Base-by-base conservation (phyloP, 208 protist genomes). In the Trypanosoma mega region DNA sequence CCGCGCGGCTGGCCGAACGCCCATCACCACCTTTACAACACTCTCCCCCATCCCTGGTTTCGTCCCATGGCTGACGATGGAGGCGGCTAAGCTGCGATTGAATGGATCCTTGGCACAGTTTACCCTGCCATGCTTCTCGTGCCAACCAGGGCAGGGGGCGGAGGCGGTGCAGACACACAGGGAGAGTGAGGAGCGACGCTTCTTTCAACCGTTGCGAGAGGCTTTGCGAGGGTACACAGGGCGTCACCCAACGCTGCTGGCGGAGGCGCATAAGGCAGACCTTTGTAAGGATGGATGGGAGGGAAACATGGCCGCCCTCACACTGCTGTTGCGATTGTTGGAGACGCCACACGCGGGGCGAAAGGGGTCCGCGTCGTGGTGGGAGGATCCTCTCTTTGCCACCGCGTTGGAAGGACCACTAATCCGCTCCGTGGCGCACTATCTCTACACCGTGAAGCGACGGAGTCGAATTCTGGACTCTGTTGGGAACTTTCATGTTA, bases 401-500 rank as follows among this genome's bases (percentile, higher is more conserved):
- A 47, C 45, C 7, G 75, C 70, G 0, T 47, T 93, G 33, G 76
- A 92, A 48, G n/a, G 23, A 2, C 80, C 85, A 16, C 59, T 93
- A 31, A 44, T 93, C 34, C 73, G 77, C 18, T 87, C 78, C 56
- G 74, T 86, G 1, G 82, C 84, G 3, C 65, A 80, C 50, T 95
- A 95, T 59, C 69, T 95, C 0, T 68, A 62, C 54, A 56, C 68
- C 18, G 77, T 71, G 31, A 91, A 93, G 69, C 37, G 61, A 44
- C 65, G 69, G 24, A 52, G 52, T 24, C 81, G 76, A 48, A 82
- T 89, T 30, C 62, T 81, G 18, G 89, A 95, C 60, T 78, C 83
- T 9, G 89, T 95, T 12, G 89, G 73, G 30, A 95, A 95, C 63
- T 95, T 95, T 55, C 89, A 95, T 67, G 64, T 95, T 37, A 79